phyloP scores from a whole-genome alignment of 1,139 yeast genomes.

The Taphrina wiesneri region DNA sequence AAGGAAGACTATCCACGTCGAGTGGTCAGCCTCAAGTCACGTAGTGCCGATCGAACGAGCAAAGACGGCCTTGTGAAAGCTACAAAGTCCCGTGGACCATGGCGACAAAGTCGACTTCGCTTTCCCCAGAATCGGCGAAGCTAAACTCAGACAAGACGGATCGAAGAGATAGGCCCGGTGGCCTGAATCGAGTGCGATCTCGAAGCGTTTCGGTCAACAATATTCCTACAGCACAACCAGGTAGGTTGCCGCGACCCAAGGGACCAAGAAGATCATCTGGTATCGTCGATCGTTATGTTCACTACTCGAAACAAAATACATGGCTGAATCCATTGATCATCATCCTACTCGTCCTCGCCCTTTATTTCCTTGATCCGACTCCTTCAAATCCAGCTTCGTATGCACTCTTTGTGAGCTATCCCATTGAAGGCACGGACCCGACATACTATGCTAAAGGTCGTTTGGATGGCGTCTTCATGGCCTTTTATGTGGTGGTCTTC shows the following conservation, averaged over 20 bases:
- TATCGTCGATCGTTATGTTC: slow-evolving; percentile 10
- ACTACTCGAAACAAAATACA: slow-evolving; percentile 20
- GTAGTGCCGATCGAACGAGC: too few relatives aligned
- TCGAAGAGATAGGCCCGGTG: slow-evolving; percentile 3
- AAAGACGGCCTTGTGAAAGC: too few relatives aligned
- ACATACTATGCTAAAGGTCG: slow-evolving; percentile 76
- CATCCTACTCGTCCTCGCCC: slow-evolving; percentile 11
- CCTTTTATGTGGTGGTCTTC: slow-evolving; percentile 79
- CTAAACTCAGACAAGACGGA: neutral
- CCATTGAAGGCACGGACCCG: slow-evolving; percentile 38
- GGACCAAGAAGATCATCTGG: slow-evolving; percentile 11
- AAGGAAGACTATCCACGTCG: neutral
- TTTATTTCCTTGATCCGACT: slow-evolving; percentile 15
- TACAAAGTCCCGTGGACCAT: too few relatives aligned
- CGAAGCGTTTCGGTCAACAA: slow-evolving; percentile 30
- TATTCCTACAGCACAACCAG: slow-evolving; percentile 30
- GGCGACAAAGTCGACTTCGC: neutral
- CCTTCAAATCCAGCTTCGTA: slow-evolving; percentile 21
- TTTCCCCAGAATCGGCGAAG: slow-evolving; percentile 5
- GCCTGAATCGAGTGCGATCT: slow-evolving; percentile 19
- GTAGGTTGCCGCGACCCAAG: slow-evolving; percentile 24
- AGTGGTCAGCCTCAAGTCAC: too few relatives aligned
- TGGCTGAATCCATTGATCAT: slow-evolving; percentile 30
- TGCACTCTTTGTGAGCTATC: slow-evolving; percentile 34
- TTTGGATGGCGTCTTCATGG: slow-evolving; percentile 77